These are phyloP conservation scores for Botrytis paeoniae DNA, from an alignment of 2,329 filamentous ascomycete genomes.

Conservation along the genomic window DNA sequence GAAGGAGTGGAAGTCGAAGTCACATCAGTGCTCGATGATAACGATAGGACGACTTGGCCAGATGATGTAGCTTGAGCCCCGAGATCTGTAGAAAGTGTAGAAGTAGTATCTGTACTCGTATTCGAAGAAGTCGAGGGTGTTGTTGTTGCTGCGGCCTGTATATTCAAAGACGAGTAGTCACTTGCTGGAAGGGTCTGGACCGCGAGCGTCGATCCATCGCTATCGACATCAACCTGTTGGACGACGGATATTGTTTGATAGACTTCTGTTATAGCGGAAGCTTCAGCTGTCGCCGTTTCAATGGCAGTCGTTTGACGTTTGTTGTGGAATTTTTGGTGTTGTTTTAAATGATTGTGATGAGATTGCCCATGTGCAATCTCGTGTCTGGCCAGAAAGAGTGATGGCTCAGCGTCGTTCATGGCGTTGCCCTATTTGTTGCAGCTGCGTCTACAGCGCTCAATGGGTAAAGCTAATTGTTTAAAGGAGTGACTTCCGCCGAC, in stretches of 20 bases:
- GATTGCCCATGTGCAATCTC: conserved; percentile 30
- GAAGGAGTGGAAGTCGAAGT: conserved; percentile 33
- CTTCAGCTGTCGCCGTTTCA: conserved; percentile 14
- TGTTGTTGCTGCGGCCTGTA: conserved; percentile 21
- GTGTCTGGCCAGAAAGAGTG: conserved; percentile 38
- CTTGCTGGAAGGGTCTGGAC: conserved; percentile 25
- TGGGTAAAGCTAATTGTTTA: conserved; percentile 17
- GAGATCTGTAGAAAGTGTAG: conserved; percentile 6
- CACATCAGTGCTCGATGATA: conserved; percentile 26
- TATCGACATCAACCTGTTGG: conserved; percentile 36
- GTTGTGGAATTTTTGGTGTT: conserved; percentile 30
- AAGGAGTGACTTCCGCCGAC: conserved; percentile 19
- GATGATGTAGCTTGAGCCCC: conserved; percentile 19
- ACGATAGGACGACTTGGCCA: conserved; percentile 26
- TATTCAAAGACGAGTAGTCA: conserved; percentile 10
- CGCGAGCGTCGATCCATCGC: conserved; percentile 32
- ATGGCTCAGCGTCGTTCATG: conserved; percentile 36
- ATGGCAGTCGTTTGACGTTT: conserved; percentile 21
- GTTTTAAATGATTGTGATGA: conserved; percentile 33
- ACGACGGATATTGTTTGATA: conserved; percentile 34
- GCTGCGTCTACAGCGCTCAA: conserved; percentile 36
- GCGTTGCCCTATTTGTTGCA: conserved; percentile 28
- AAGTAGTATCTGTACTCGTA: background rate
- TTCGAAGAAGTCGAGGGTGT: conserved; percentile 15
- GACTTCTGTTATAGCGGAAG: conserved; percentile 31